These are phyloP conservation scores for Tolypocladium cylindrosporum DNA, from an alignment of 2,329 filamentous ascomycete genomes.

Conservation along the genomic window DNA sequence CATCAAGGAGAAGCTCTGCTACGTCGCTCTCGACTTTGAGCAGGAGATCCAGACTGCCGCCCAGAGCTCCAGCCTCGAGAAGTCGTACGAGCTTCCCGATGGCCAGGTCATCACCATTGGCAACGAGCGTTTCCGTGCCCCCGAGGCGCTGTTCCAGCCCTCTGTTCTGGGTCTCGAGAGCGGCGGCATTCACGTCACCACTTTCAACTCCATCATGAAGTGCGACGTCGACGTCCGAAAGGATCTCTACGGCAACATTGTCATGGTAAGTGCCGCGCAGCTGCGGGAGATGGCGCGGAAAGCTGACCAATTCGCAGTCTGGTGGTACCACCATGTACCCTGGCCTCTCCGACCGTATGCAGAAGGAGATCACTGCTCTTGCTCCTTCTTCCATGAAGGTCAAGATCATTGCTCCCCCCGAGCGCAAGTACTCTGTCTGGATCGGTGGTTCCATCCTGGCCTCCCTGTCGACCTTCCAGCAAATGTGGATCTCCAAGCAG, in stretches of 20 bases:
- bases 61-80: constrained; percentile 98
- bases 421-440: constrained; percentile 99
- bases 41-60: constrained; percentile 99
- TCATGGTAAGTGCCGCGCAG: constrained; percentile 67
- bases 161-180: constrained; percentile 96
- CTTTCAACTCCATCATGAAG: constrained; percentile 99
- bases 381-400: constrained; percentile 99
- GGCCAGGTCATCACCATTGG: constrained; percentile 99
- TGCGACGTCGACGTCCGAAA: constrained; percentile 99
- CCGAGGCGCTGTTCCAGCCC: constrained; percentile 99
- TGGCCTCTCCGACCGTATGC: constrained; percentile 99
- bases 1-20: constrained; percentile 99
- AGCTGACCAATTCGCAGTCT: constrained; percentile 50
- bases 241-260: constrained; percentile 99
- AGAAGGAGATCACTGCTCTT: constrained; percentile 99
- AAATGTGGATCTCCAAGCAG: constrained; percentile 99
- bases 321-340: constrained; percentile 99
- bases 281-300: neutral
- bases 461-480: constrained; percentile 99
- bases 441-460: constrained; percentile 99
- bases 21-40: constrained; percentile 99
- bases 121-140: constrained; percentile 99
- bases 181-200: constrained; percentile 98
- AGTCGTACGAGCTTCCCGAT: constrained; percentile 99
- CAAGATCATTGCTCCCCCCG: constrained; percentile 99